phyloP scores from a whole-genome alignment of 805 yeast species.

The Candida broadrunensis region DNA sequence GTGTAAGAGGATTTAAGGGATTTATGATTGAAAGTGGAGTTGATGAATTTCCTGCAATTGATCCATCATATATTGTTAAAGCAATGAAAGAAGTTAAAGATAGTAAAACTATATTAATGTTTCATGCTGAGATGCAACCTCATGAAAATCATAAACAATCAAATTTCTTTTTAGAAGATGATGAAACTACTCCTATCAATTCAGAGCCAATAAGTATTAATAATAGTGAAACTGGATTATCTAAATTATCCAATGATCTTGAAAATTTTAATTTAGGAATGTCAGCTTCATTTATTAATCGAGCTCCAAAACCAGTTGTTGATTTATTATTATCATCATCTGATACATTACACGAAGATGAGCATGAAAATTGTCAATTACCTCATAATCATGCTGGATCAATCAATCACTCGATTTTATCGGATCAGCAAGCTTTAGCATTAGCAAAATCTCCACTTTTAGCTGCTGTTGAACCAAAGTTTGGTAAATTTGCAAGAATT shows the following conservation, averaged over 20 bases:
- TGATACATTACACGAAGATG: slow-evolving; percentile 13
- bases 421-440: slow-evolving; percentile 50
- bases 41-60: slow-evolving; percentile 87
- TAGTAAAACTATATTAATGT: slow-evolving; percentile 71
- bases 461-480: slow-evolving; percentile 58
- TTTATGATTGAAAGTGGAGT: slow-evolving; percentile 94
- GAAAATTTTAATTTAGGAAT: slow-evolving; percentile 35
- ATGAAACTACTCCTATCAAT: slow-evolving; percentile 3
- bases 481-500: slow-evolving; percentile 43
- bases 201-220: slow-evolving; percentile 1
- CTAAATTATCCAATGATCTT: slow-evolving; percentile 18
- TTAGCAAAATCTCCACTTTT: slow-evolving; percentile 54
- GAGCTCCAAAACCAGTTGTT: slow-evolving; percentile 40
- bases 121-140: slow-evolving; percentile 89
- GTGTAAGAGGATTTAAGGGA: slow-evolving; percentile 93
- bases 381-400: slow-evolving; percentile 36
- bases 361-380: slow-evolving; percentile 27
- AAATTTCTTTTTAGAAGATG: slow-evolving; percentile 6
- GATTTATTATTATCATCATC: slow-evolving; percentile 26
- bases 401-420: slow-evolving; percentile 30
- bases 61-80: slow-evolving; percentile 55
- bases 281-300: slow-evolving; percentile 36
- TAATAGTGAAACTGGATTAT: slow-evolving; percentile 1
- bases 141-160: slow-evolving; percentile 6
- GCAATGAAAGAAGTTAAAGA: slow-evolving; percentile 67